Evolutionary conservation across 1,139 yeast species (phyloP), one percentile per base, ranked within the genome.

Genomic region (Saccharomyces hybrid): DNA sequence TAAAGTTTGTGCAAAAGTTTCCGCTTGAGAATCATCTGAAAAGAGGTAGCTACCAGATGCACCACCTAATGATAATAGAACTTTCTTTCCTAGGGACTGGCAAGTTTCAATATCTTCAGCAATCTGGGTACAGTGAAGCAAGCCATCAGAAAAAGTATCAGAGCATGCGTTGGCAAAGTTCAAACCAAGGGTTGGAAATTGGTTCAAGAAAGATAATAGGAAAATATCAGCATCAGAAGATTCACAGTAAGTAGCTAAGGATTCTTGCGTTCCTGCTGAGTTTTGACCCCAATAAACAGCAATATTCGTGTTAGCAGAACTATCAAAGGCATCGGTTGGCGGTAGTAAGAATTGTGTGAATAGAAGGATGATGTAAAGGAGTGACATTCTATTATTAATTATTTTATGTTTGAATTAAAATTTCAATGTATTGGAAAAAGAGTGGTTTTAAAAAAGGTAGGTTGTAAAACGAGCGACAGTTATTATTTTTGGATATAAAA

Each of bases 261-360:
- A 69, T 57, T 81, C 75, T 70, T 90, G 96, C 47, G 81, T 67
- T n/a, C 89, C 89, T 32, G 82, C 86, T 16, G 95, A 83, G 65
- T 84, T 82, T 73, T 90, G 97, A 49, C 97, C 97, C 97, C 97
- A 90, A 72, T 89, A 89, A 14, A 88, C 78, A 31, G 85, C 96
- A 50, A 88, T 82, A 62, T 87, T 86, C 50, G 78, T 70, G 53
- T 80, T 75, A 34, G 81, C 49, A 19, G 58, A 47, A 3, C 51
- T 50, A 47, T 58, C 53, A 49, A 59, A 59, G 8, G 57, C 53
- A 34, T 41, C 14, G 5, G 46, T 46, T 16, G 50, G 9, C 4
- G 48, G 48, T n/a, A 26, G 19, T 26, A 11, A 46, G 8, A 38
- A 5, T 38, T 38, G 25, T 38, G 44, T 38, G 11, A 38, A 38